Percentiles rank a stretch among this genome's conserved stretches.
Evolutionary conservation across 441 rosid genomes (phyloP).

Genomic region (Pelargonium citronellum): DNA sequence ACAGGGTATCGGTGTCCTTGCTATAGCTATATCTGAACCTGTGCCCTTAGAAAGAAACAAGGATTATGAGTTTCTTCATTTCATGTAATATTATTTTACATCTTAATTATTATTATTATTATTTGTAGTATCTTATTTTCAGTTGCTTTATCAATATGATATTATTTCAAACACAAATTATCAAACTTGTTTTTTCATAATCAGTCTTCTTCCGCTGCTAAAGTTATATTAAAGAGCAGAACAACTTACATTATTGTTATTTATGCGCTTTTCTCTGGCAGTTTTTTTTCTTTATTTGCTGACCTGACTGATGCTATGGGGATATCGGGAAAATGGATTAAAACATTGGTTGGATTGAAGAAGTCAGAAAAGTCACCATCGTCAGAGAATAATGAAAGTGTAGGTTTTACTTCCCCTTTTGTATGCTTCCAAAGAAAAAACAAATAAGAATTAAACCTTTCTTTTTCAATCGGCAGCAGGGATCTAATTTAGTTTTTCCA

Average conservation of each 20-base stretch:
- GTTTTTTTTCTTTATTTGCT: conserved; percentile 27
- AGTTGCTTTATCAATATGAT: background rate
- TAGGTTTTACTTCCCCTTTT: conserved; percentile 27
- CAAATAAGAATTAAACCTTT: too few species aligned
- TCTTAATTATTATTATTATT: too few species aligned
- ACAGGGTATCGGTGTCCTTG: too few species aligned
- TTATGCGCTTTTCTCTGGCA: conserved; percentile 24
- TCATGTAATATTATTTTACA: too few species aligned
- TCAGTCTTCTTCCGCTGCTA: background rate
- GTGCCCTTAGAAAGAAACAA: too few species aligned
- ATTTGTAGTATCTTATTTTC: too few species aligned
- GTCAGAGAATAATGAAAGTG: conserved; percentile 55
- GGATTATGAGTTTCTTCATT: too few species aligned
- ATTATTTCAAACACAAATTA: background rate
- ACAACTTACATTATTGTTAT: background rate
- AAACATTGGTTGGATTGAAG: conserved; percentile 75
- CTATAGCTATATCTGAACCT: too few species aligned
- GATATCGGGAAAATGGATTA: conserved; percentile 90
- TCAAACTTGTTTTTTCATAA: background rate
- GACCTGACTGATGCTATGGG: conserved; percentile 49
- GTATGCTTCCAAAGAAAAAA: background rate
- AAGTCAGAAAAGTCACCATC: conserved; percentile 70
- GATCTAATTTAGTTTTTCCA: too few species aligned
- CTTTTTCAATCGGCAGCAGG: too few species aligned
- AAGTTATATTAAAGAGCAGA: background rate